Evolutionary conservation across 768 basidiomycete genomes (phyloP).

Genomic region (Amylocystis lapponica): DNA sequence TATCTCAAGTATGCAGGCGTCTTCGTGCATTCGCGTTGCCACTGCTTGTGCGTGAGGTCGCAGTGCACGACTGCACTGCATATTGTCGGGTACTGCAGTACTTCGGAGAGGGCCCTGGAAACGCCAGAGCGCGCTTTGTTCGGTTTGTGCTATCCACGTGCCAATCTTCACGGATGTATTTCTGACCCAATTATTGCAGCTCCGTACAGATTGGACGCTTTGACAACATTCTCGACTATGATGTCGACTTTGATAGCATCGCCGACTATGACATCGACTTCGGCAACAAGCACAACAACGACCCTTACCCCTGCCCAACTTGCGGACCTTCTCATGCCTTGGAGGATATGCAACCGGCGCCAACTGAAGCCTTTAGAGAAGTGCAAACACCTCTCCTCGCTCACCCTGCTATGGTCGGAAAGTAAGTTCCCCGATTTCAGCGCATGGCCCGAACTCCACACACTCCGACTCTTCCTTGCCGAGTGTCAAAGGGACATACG

Average conservation of each 20-base stretch:
- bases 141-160: not conserved
- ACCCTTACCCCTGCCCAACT: not conserved
- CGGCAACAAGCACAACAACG: too few species aligned
- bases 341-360: too few species aligned
- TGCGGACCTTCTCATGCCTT: not conserved
- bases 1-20: not conserved
- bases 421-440: not conserved
- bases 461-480: not conserved
- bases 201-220: not conserved
- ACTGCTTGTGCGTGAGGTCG: not conserved
- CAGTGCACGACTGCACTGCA: not conserved
- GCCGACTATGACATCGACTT: too few species aligned
- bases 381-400: not conserved
- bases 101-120: not conserved
- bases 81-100: too few species aligned
- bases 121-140: not conserved
- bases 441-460: not conserved
- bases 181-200: too few species aligned
- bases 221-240: too few species aligned
- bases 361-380: too few species aligned
- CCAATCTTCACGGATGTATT: too few species aligned
- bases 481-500: too few species aligned
- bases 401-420: too few species aligned
- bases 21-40: not conserved
- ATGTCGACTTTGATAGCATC: too few species aligned